Percentiles rank a stretch among this genome's conserved stretches.
Evolutionary conservation across 2,329 filamentous ascomycete genomes (phyloP).

Genomic region (Sclerotinia trifoliorum): DNA sequence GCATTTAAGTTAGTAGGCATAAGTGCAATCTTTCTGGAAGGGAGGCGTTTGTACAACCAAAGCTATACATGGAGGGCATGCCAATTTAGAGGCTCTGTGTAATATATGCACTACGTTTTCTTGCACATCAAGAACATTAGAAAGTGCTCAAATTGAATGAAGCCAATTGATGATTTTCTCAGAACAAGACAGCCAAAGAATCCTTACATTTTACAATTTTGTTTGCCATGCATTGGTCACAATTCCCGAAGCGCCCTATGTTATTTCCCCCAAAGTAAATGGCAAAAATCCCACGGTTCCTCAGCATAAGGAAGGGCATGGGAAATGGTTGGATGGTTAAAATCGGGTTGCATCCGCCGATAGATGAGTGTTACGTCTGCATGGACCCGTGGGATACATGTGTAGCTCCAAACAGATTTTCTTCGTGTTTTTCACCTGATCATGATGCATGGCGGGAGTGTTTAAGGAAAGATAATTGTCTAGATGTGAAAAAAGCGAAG

Average conservation of each 20-base stretch:
- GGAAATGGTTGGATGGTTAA: constrained; percentile 14
- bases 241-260: neutral
- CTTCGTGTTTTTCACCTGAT: constrained; percentile 22
- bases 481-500: neutral
- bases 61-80: constrained; percentile 33
- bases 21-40: constrained; percentile 29
- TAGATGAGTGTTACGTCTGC: constrained; percentile 21
- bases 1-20: constrained; percentile 29
- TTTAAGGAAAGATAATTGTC: constrained; percentile 3
- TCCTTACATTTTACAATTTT: neutral
- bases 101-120: constrained; percentile 32
- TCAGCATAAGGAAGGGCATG: constrained; percentile 6
- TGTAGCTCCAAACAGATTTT: constrained; percentile 20
- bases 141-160: constrained; percentile 19
- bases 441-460: constrained; percentile 16
- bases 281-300: neutral
- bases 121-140: constrained; percentile 28
- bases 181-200: neutral
- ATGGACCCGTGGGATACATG: constrained; percentile 21
- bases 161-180: neutral
- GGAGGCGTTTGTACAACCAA: constrained; percentile 36
- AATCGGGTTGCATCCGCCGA: constrained; percentile 23
- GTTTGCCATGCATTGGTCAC: constrained; percentile 10
- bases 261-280: constrained; percentile 4
- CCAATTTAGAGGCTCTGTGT: constrained; percentile 33